These are phyloP conservation scores for Podochytrium sp. DNA, from an alignment of 192 early-diverging fungal genomes.

Conservation along the genomic window DNA sequence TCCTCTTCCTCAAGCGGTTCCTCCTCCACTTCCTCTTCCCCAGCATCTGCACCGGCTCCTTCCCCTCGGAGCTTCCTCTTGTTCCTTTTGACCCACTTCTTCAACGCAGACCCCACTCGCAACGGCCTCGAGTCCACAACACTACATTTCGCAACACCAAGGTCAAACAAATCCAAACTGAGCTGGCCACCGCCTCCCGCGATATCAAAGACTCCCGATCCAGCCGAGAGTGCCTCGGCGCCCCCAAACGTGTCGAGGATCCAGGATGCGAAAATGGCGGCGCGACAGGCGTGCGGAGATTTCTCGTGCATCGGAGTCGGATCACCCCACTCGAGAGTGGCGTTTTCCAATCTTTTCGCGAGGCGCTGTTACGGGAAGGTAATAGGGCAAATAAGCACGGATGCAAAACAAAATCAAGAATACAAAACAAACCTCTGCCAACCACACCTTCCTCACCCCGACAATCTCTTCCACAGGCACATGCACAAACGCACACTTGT, in stretches of 20 bases:
- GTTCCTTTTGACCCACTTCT: slow-evolving; percentile 39
- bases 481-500: slow-evolving; percentile 37
- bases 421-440: slow-evolving; percentile 36
- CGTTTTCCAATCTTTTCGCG: slow-evolving; percentile 26
- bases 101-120: slow-evolving; percentile 45
- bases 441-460: slow-evolving; percentile 37
- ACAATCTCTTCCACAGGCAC: slow-evolving; percentile 33
- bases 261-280: slow-evolving; percentile 60
- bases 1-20: background rate
- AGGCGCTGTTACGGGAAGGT: too few species aligned
- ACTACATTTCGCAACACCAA: slow-evolving; percentile 47
- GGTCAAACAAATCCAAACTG: slow-evolving; percentile 48
- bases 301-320: slow-evolving; percentile 44
- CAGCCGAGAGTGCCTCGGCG: slow-evolving; percentile 27
- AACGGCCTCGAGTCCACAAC: slow-evolving; percentile 53
- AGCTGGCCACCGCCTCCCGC: slow-evolving; percentile 62
- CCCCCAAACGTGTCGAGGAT: slow-evolving; percentile 47
- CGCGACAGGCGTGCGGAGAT: slow-evolving; percentile 55
- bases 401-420: background rate
- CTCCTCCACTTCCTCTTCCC: background rate
- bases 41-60: background rate
- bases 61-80: background rate
- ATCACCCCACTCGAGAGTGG: slow-evolving; percentile 42
- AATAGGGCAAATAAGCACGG: background rate
- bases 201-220: slow-evolving; percentile 55